Percentiles rank a stretch among this genome's conserved stretches.
Evolutionary conservation across 768 basidiomycete species (phyloP).

Genomic region (Mycena chlorophos): DNA sequence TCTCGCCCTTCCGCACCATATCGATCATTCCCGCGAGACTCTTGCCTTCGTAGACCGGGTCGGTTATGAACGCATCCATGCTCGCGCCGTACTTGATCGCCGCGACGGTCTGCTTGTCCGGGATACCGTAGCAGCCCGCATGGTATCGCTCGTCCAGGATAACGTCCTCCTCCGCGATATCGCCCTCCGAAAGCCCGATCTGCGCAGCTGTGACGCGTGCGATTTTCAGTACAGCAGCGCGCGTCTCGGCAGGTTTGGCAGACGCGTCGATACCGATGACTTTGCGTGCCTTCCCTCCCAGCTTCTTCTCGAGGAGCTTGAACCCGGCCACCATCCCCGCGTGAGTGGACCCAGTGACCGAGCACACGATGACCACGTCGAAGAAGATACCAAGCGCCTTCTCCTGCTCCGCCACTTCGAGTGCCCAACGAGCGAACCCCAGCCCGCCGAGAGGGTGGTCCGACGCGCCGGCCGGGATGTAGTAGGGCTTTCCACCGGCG

Average conservation of each 20-base stretch:
- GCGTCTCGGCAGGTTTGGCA: conserved; percentile 23
- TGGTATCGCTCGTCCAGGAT: conserved; percentile 27
- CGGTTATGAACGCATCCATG: conserved; percentile 30
- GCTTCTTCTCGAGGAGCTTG: conserved; percentile 22
- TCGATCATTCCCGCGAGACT: conserved; percentile 28
- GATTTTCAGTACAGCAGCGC: conserved; percentile 24
- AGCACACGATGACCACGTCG: conserved; percentile 26
- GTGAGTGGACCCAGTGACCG: conserved; percentile 26
- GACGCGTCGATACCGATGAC: conserved; percentile 29
- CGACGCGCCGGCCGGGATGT: conserved; percentile 27
- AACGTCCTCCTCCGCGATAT: conserved; percentile 24
- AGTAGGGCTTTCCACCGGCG: conserved; percentile 25
- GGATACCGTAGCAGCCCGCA: conserved; percentile 27
- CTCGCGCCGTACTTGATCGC: conserved; percentile 26
- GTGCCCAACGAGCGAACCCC: conserved; percentile 27
- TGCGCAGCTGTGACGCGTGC: conserved; percentile 22
- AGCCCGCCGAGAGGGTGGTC: conserved; percentile 28
- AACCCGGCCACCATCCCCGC: conserved; percentile 29
- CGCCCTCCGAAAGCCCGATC: conserved; percentile 21
- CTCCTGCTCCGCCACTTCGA: conserved; percentile 26
- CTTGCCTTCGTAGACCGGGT: conserved; percentile 30
- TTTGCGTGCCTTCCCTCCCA: conserved; percentile 5
- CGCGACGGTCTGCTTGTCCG: conserved; percentile 25
- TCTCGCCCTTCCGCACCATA: conserved; percentile 23
- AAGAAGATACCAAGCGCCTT: conserved; percentile 24